Percentiles rank a stretch among this genome's conserved stretches.
Conservation (phyloP, 768 basidiomycete species). For the Suillus discolor region DNA sequence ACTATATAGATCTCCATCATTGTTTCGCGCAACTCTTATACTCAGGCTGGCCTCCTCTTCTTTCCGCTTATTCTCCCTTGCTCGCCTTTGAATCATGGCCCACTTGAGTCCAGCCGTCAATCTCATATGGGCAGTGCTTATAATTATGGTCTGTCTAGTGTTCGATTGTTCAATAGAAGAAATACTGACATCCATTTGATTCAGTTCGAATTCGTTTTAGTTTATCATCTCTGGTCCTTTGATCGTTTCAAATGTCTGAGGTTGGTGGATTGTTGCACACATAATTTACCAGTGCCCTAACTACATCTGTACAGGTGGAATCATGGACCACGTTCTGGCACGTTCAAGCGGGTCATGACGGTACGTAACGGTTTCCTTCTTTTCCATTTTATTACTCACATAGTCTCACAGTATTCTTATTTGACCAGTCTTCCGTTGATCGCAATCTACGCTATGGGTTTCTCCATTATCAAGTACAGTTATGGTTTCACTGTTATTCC, state of each 20-base stretch:
- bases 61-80: conserved; percentile 23
- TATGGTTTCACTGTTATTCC: conserved; percentile 61
- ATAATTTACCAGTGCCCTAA: not conserved
- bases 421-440: conserved; percentile 63
- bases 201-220: conserved; percentile 62
- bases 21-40: not conserved
- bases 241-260: conserved; percentile 75
- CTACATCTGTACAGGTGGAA: conserved; percentile 55
- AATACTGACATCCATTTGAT: not conserved
- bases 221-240: conserved; percentile 80
- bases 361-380: conserved; percentile 40
- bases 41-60: conserved; percentile 9
- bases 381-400: not conserved
- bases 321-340: conserved; percentile 63
- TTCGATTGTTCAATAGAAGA: not conserved
- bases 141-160: conserved; percentile 45
- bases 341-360: conserved; percentile 87
- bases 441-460: conserved; percentile 59
- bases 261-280: conserved; percentile 37
- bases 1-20: not conserved
- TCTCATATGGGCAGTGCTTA: conserved; percentile 65
- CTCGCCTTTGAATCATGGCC: conserved; percentile 46
- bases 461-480: conserved; percentile 70
- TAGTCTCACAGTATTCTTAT: conserved; percentile 65
- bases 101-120: conserved; percentile 62